Evolutionary conservation across 257 asterid species (phyloP), one percentile per base, ranked within the genome.

Genomic region (Leptodermis oblonga): DNA sequence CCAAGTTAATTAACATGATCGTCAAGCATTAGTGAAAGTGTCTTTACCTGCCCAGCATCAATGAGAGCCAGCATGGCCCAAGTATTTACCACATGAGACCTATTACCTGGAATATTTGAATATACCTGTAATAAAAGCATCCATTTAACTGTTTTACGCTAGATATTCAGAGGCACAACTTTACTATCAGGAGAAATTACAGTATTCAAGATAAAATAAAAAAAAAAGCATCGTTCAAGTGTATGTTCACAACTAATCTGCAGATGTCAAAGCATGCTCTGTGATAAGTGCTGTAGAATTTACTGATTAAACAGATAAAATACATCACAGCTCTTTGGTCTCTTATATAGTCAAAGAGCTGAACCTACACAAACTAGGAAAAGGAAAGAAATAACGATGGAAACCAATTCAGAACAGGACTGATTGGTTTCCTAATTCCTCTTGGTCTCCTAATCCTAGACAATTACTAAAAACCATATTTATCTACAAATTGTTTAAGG

Each of bases 61-160:
- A 94, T 87, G 55, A 94, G 96, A 79, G 96, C 34, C 78, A 94
- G 78, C 88, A 89, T 63, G 71, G 96, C 95, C 99, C 99, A 94
- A 68, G 99, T 91, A 78, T 91, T 89, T 63, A 89, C 99, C 68
- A 91, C 84, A 77, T 94, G 97, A 70, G 95, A 80, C 84, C 82
- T 86, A 78, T 82, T 82, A 72, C 95, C 96, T 79, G 92, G 95
- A 54, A 91, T 79, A 83, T 89, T 86, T 58, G 97, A 68, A 64
- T 94, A 94, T 39, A 91, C 97, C 99, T 94, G 75, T 36, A 78
- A 62, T 52, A 69, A 51, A 76, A 67, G 30, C 65, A 73, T 37
- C 49, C 60, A 73, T 58, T 79, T 41, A 23, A 71, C 59, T 53
- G 59, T 30, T 70, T 65, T 30, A 69, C 49, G 64, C 17, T 31